A percentile compares a stretch with the other conserved stretches of the same genome.
Evolutionary conservation across 1,284 basidiomycete species (phyloP).

Genomic region (Microbotryomycetes sp.): DNA sequence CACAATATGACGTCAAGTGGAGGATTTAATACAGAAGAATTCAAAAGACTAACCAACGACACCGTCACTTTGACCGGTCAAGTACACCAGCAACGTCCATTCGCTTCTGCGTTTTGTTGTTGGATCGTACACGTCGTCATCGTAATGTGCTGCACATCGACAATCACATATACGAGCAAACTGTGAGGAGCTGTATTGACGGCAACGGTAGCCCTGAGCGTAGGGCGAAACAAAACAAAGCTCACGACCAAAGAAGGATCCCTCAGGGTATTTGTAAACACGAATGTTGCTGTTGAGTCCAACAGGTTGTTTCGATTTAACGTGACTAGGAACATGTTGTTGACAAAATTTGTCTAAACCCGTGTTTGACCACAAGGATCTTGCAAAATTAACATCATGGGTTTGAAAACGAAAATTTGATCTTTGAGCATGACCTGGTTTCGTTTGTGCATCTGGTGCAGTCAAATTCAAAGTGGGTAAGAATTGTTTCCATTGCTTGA

Average conservation of each 20-base stretch:
- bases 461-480: background rate
- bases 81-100: constrained; percentile 74
- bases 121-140: constrained; percentile 56
- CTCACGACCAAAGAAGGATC: constrained; percentile 39
- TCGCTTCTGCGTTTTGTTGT: constrained; percentile 47
- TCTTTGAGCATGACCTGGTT: constrained; percentile 65
- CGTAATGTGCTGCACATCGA: constrained; percentile 66
- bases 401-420: constrained; percentile 65
- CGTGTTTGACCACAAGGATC: constrained; percentile 45
- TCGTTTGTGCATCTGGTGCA: constrained; percentile 61
- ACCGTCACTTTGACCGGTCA: constrained; percentile 63
- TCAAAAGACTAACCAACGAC: constrained; percentile 45
- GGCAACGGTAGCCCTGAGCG: constrained; percentile 10
- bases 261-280: constrained; percentile 40
- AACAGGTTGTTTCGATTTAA: constrained; percentile 8
- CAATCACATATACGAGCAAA: constrained; percentile 44
- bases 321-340: background rate
- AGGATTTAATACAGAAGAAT: background rate
- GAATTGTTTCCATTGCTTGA: background rate
- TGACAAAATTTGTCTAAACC: constrained; percentile 19
- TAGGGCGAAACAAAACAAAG: constrained; percentile 23
- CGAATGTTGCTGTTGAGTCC: constrained; percentile 44
- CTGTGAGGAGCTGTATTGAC: constrained; percentile 20
- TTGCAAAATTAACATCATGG: constrained; percentile 57
- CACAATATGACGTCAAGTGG: background rate